A percentile compares a stretch with the other conserved stretches of the same genome.
Evolutionary conservation across 2,329 filamentous ascomycete species (phyloP).

Genomic region (Fusarium brevicatenulatum): DNA sequence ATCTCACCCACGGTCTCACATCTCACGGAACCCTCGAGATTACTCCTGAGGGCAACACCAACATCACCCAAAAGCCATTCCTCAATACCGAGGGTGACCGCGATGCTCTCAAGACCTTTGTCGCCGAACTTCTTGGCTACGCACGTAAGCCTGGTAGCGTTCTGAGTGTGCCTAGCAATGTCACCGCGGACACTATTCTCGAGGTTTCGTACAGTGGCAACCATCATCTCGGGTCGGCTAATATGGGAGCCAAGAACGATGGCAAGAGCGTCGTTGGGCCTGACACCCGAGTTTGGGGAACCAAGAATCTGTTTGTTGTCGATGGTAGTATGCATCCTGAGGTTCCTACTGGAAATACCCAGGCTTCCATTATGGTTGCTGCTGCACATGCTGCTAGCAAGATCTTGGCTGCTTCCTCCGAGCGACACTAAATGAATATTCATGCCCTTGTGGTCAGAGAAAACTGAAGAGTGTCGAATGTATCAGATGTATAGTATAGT

Average conservation of each 20-base stretch:
- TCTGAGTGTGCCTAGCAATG: conserved; percentile 35
- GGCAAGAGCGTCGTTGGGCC: conserved; percentile 48
- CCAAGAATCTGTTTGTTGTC: conserved; percentile 46
- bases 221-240: conserved; percentile 47
- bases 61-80: conserved; percentile 51
- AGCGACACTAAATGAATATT: not conserved
- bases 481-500: not conserved
- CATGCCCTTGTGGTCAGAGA: not conserved
- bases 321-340: conserved; percentile 48
- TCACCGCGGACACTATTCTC: conserved; percentile 40
- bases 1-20: conserved; percentile 60
- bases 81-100: conserved; percentile 48
- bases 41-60: conserved; percentile 52
- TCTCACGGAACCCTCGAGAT: conserved; percentile 58
- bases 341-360: conserved; percentile 43
- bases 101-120: conserved; percentile 41
- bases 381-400: conserved; percentile 40
- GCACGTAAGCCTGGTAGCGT: conserved; percentile 36
- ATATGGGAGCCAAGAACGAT: conserved; percentile 47
- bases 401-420: conserved; percentile 23
- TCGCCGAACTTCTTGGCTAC: conserved; percentile 43
- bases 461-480: not conserved
- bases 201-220: conserved; percentile 40
- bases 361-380: conserved; percentile 43
- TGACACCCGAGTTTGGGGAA: conserved; percentile 47